phyloP scores from a whole-genome alignment of 225 moss, liverwort and hornwort species.

The Takakia lepidozioides region DNA sequence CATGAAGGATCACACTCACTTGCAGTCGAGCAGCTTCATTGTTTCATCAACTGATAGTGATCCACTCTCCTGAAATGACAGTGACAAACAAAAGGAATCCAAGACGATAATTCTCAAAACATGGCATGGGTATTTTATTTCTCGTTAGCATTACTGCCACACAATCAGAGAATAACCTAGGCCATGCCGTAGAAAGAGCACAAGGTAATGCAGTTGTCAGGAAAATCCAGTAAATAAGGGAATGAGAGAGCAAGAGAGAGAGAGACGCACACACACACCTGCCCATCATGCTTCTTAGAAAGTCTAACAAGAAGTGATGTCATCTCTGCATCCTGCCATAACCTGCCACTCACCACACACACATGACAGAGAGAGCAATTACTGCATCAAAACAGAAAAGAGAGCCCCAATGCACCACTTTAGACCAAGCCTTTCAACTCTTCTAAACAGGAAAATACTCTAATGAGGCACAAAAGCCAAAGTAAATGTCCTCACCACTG shows the following conservation, averaged over 20 bases:
- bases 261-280: conserved; percentile 48
- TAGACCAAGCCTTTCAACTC: no score
- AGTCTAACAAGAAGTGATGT: conserved; percentile 45
- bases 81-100: background rate
- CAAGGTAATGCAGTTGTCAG: background rate
- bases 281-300: conserved; percentile 22
- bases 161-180: background rate
- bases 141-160: background rate
- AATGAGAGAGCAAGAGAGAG: conserved; percentile 1
- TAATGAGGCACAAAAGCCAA: no score
- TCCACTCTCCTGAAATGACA: conserved; percentile 49
- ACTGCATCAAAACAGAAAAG: no score
- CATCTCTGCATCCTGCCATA: conserved; percentile 95
- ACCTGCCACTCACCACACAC: no score
- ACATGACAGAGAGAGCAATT: no score
- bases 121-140: background rate
- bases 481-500: no score
- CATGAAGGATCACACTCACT: conserved; percentile 32
- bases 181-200: background rate
- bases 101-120: background rate
- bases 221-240: background rate
- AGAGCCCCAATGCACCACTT: no score
- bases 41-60: conserved; percentile 77
- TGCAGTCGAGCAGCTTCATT: conserved; percentile 79
- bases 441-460: no score